Percentiles rank a stretch among this genome's conserved stretches.
Conservation (phyloP, 176 grass and related monocot genomes). For the Zoysia japonica region DNA sequence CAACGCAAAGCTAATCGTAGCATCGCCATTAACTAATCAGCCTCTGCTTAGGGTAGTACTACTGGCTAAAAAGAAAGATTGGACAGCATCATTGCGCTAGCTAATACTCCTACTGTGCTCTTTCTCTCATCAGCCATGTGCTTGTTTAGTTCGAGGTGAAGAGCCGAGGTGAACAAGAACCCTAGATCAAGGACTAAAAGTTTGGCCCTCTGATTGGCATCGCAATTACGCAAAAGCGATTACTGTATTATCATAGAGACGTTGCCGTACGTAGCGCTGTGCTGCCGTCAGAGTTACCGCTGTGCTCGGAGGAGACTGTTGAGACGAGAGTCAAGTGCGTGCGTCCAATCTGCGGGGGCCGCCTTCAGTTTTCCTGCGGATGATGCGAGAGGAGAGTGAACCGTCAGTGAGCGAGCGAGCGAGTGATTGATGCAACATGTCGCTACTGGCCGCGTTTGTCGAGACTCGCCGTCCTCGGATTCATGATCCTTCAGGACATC, state of each 20-base stretch:
- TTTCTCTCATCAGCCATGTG: slow-evolving; percentile 3
- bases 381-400: not conserved
- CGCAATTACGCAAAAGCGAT: too few relatives aligned
- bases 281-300: too few relatives aligned
- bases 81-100: slow-evolving; percentile 12
- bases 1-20: not conserved
- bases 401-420: not conserved
- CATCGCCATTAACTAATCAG: slow-evolving; percentile 19
- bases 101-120: not conserved
- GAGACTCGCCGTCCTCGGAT: slow-evolving; percentile 34
- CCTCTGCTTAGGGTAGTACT: not conserved
- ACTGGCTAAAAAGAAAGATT: not conserved
- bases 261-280: too few relatives aligned
- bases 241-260: too few relatives aligned
- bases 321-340: slow-evolving; percentile 1
- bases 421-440: slow-evolving; percentile 34
- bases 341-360: slow-evolving; percentile 24
- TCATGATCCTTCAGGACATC: not conserved
- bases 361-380: not conserved
- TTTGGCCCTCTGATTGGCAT: too few relatives aligned
- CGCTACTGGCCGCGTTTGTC: not conserved
- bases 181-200: slow-evolving; percentile 24
- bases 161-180: slow-evolving; percentile 1
- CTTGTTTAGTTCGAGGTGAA: not conserved
- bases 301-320: not conserved